phyloP scores from a whole-genome alignment of 805 yeast genomes.

The Vanderwaltozyma tropicalis region DNA sequence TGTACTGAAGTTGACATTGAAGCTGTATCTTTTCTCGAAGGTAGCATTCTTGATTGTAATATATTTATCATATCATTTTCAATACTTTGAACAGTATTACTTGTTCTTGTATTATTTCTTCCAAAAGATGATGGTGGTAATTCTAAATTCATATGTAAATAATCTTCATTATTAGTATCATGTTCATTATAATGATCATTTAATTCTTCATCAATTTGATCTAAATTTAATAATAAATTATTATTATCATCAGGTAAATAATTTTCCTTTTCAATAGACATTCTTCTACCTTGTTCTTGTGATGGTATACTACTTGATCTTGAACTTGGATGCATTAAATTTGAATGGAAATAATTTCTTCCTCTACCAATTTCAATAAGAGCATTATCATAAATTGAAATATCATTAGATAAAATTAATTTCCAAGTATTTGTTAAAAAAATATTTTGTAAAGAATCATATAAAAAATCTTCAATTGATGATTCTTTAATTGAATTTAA shows the following conservation, averaged over 20 bases:
- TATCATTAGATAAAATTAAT: background rate
- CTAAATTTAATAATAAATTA: constrained; percentile 16
- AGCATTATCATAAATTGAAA: too few species aligned
- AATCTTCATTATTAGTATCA: constrained; percentile 5
- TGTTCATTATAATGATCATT: constrained; percentile 8
- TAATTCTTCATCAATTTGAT: constrained; percentile 25
- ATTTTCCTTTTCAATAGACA: constrained; percentile 2
- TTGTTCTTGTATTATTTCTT: constrained; percentile 12
- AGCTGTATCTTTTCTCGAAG: background rate
- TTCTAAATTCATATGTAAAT: constrained; percentile 16
- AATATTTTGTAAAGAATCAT: background rate
- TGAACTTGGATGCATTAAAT: constrained; percentile 6
- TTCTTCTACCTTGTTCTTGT: constrained; percentile 21
- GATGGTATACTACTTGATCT: constrained; percentile 20
- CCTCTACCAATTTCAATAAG: constrained; percentile 21
- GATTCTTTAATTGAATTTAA: background rate
- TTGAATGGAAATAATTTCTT: constrained; percentile 8
- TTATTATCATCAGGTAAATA: constrained; percentile 2
- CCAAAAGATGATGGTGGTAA: constrained; percentile 28
- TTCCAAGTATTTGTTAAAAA: background rate
- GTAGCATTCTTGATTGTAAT: constrained; percentile 8
- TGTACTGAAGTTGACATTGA: background rate
- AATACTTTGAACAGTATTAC: constrained; percentile 8
- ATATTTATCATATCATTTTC: constrained; percentile 19
- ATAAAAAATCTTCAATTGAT: background rate